These are phyloP conservation scores for Coriolopsis trogii DNA, from an alignment of 1,284 basidiomycete species.

Conservation along the genomic window DNA sequence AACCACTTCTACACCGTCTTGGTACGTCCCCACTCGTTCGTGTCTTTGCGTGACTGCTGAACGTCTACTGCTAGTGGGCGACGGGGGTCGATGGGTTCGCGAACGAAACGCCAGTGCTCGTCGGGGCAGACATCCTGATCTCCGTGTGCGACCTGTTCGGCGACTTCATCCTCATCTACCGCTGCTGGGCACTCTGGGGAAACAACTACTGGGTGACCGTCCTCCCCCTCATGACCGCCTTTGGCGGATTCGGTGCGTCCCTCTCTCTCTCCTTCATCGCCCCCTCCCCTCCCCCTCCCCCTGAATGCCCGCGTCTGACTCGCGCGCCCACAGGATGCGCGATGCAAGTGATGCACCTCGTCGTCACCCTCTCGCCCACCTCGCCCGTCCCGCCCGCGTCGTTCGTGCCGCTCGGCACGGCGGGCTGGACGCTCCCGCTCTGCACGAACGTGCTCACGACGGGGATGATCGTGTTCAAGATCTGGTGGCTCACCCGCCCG, in stretches of 20 bases:
- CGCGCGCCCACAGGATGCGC: slow-evolving; percentile 3
- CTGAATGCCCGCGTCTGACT: not conserved
- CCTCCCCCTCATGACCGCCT: slow-evolving; percentile 36
- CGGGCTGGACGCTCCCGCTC: slow-evolving; percentile 38
- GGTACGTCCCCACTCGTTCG: slow-evolving; percentile 24
- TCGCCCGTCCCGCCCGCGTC: not conserved
- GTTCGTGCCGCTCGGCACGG: slow-evolving; percentile 24
- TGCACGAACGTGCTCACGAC: slow-evolving; percentile 42
- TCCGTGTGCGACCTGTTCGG: slow-evolving; percentile 41
- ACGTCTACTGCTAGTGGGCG: not conserved
- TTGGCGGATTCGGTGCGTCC: slow-evolving; percentile 36
- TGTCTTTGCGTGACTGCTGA: not conserved
- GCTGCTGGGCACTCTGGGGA: slow-evolving; percentile 43
- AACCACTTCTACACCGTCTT: slow-evolving; percentile 38
- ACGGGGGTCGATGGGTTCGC: slow-evolving; percentile 26
- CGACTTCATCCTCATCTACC: slow-evolving; percentile 40
- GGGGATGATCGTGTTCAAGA: slow-evolving; percentile 39
- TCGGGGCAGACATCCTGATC: slow-evolving; percentile 37
- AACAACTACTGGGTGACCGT: slow-evolving; percentile 33
- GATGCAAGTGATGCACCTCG: slow-evolving; percentile 2
- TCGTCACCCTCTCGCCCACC: not conserved
- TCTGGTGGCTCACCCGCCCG: slow-evolving; percentile 31
- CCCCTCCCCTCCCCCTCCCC: not conserved
- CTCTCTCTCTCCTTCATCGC: not conserved
- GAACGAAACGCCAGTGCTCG: slow-evolving; percentile 33